Conservation (phyloP, 179 eudicot species). For the Sideroxylon spinosum region DNA sequence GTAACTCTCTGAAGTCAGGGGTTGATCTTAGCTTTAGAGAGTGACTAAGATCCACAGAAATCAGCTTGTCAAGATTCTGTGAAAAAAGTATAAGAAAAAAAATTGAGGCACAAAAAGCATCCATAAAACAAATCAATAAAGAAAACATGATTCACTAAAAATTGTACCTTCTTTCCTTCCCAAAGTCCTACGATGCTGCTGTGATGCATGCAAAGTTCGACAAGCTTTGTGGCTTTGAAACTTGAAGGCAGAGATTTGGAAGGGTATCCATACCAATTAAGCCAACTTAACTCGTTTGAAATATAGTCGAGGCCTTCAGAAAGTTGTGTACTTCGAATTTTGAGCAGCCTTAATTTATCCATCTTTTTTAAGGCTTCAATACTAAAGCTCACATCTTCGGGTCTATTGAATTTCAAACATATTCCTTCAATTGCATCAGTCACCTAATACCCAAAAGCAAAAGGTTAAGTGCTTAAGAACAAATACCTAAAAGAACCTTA, state of each 20-base stretch:
- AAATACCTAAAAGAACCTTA: no score
- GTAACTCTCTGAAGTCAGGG: constrained; percentile 4
- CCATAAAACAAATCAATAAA: neutral
- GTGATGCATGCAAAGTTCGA: neutral
- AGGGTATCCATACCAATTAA: constrained; percentile 11
- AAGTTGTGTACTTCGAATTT: neutral
- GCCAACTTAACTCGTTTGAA: constrained; percentile 3
- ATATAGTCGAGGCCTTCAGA: neutral
- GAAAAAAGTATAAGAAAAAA: no score
- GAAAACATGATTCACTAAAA: neutral
- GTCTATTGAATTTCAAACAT: neutral
- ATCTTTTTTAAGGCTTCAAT: neutral
- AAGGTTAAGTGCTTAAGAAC: no score
- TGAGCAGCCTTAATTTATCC: neutral
- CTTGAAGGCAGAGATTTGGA: constrained; percentile 6
- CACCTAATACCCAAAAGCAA: neutral
- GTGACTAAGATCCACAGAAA: neutral
- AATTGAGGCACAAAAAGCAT: no score
- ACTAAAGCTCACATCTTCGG: neutral
- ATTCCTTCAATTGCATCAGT: neutral
- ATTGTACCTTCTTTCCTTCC: constrained; percentile 7
- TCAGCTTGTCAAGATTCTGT: neutral
- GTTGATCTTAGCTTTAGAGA: neutral
- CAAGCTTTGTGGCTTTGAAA: constrained; percentile 2
- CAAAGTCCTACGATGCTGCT: constrained; percentile 11